These are phyloP conservation scores for Solanum sitiens DNA, from an alignment of 257 asterid species.

Conservation along the genomic window DNA sequence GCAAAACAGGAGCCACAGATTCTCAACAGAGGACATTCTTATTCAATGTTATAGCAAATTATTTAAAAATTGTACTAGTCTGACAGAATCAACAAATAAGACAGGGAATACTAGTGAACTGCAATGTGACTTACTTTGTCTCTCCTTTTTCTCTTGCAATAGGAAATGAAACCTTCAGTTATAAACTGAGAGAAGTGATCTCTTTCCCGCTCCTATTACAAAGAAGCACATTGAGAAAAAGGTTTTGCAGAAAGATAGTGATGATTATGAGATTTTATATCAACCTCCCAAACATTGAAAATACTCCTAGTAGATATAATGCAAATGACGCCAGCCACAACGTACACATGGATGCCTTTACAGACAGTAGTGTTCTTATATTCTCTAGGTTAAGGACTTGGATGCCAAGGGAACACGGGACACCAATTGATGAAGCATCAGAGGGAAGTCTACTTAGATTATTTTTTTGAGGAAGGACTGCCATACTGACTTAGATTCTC, in stretches of 20 bases:
- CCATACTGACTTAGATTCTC: background rate
- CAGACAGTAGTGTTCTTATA: background rate
- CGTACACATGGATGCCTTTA: background rate
- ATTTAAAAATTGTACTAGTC: background rate
- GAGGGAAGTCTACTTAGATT: background rate
- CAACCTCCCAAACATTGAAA: background rate
- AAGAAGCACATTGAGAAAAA: background rate
- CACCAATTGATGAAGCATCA: background rate
- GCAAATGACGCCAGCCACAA: background rate
- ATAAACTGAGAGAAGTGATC: conserved; percentile 95
- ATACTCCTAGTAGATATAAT: background rate
- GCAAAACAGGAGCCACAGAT: background rate
- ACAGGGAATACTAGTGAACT: background rate
- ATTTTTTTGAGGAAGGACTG: background rate
- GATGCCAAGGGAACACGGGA: background rate
- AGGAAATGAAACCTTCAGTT: conserved; percentile 95
- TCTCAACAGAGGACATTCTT: background rate
- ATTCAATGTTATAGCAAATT: background rate
- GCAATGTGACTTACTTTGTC: conserved; percentile 48
- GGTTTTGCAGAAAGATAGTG: background rate
- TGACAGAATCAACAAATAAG: background rate
- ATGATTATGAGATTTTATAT: background rate
- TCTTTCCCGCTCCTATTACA: conserved; percentile 81
- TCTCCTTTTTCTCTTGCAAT: conserved; percentile 95
- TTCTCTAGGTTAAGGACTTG: background rate